phyloP scores from a whole-genome alignment of 345 rosid genomes.

The Camelina sativa region DNA sequence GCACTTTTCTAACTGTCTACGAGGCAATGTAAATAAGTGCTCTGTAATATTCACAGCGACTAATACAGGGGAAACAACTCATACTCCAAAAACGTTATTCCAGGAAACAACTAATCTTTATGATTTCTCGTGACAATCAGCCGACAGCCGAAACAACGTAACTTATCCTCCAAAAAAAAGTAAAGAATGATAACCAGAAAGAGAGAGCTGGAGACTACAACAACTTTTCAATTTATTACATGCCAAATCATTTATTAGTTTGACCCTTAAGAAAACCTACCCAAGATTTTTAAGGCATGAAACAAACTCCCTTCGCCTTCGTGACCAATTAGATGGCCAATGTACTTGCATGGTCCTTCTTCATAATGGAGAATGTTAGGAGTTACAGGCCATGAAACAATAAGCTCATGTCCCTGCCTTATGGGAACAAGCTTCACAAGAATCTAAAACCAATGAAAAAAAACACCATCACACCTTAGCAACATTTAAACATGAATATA shows the following conservation, averaged over 20 bases:
- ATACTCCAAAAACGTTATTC: background rate
- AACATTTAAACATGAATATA: conserved; percentile 5
- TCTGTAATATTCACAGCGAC: conserved; percentile 1
- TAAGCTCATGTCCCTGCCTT: conserved; percentile 67
- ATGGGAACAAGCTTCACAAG: conserved; percentile 83
- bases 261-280: conserved; percentile 50
- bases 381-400: conserved; percentile 75
- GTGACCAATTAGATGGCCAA: conserved; percentile 78
- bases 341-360: conserved; percentile 82
- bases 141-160: background rate
- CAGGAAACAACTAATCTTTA: background rate
- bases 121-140: background rate
- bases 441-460: conserved; percentile 51
- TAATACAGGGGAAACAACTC: too few relatives aligned
- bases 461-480: background rate
- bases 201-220: background rate
- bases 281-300: conserved; percentile 77
- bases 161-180: background rate
- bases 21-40: background rate
- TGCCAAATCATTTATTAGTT: background rate
- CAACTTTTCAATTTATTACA: background rate
- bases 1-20: background rate
- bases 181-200: background rate
- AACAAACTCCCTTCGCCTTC: conserved; percentile 92
- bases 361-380: conserved; percentile 77